These are phyloP conservation scores for Athelia psychrophila DNA, from an alignment of 1,284 basidiomycete genomes.

Conservation along the genomic window DNA sequence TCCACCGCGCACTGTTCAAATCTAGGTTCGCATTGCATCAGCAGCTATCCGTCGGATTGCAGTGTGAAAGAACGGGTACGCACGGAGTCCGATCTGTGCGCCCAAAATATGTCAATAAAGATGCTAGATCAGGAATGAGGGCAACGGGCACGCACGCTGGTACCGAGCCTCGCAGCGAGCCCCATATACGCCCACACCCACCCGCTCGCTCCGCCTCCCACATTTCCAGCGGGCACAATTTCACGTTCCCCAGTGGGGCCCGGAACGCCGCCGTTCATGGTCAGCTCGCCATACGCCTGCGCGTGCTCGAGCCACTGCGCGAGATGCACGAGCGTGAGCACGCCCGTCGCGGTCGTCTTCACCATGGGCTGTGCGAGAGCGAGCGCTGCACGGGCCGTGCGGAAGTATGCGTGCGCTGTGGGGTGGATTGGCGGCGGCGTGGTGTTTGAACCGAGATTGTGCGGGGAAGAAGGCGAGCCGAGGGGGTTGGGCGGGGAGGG, in stretches of 20 bases:
- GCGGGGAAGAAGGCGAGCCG: too few relatives aligned
- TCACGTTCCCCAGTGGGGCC: too few relatives aligned
- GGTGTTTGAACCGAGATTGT: too few relatives aligned
- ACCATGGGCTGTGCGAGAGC: neutral
- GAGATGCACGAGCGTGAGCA: neutral
- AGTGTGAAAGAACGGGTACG: slow-evolving; percentile 23
- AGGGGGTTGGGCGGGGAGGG: neutral
- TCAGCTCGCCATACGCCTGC: neutral
- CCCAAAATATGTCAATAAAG: slow-evolving; percentile 3
- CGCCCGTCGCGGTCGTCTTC: neutral
- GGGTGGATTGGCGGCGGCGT: too few relatives aligned
- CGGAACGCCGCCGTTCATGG: neutral
- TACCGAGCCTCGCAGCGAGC: neutral
- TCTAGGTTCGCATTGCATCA: slow-evolving; percentile 40
- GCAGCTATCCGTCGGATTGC: neutral
- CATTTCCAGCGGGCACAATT: too few relatives aligned
- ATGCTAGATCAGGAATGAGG: neutral
- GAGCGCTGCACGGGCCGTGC: neutral
- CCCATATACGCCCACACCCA: neutral
- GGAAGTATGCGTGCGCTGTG: neutral
- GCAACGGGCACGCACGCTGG: neutral
- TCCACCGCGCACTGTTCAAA: slow-evolving; percentile 58
- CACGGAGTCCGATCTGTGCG: slow-evolving; percentile 64
- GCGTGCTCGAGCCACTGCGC: neutral
- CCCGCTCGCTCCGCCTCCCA: too few relatives aligned